Conservation (phyloP, 129 eudicot species). For the Flaveria robusta region DNA sequence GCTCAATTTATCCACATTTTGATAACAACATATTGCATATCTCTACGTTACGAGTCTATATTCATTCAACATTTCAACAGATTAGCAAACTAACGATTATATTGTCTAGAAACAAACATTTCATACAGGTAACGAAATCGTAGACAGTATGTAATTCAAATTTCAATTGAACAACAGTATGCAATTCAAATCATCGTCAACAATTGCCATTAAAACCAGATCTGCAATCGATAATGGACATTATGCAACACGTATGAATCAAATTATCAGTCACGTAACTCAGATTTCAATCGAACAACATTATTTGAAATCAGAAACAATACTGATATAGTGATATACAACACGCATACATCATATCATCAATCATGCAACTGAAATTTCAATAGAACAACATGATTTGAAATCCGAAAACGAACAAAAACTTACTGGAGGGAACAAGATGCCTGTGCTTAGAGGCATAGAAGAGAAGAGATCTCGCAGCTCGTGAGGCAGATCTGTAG, state of each 20-base stretch:
- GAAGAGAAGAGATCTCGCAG: conserved; percentile 60
- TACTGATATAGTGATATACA: not conserved
- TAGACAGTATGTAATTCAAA: not conserved
- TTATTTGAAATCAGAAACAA: not conserved
- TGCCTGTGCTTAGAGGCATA: conserved; percentile 70
- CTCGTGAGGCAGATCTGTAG: conserved; percentile 69
- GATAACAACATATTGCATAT: not conserved
- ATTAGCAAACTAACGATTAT: not conserved
- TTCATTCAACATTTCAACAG: not conserved
- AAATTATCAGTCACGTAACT: not conserved
- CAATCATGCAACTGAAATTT: not conserved
- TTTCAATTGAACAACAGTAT: no score
- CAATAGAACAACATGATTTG: not conserved
- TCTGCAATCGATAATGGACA: not conserved
- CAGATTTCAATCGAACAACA: not conserved
- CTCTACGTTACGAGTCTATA: not conserved
- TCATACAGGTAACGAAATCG: not conserved
- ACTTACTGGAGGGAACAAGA: conserved; percentile 56
- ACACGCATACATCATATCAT: not conserved
- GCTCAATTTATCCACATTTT: not conserved
- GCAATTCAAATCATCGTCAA: not conserved
- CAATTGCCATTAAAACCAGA: not conserved
- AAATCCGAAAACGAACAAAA: not conserved
- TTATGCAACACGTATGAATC: not conserved
- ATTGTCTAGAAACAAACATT: conserved; percentile 6